Conservation (phyloP, 208 protist species). For the Acanthamoeba royreba region DNA sequence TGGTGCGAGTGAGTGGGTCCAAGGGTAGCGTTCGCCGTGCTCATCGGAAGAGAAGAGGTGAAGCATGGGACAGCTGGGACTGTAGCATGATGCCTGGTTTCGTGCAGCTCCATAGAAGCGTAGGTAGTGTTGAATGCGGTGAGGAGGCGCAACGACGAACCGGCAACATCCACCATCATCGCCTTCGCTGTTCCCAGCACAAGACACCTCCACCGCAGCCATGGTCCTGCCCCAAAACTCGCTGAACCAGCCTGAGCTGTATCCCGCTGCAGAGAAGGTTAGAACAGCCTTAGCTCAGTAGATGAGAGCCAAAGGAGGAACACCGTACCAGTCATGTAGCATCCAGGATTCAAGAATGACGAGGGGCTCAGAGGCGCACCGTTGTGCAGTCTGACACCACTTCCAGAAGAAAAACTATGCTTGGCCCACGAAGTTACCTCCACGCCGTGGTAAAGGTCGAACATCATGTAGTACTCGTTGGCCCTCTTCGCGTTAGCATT, state of each 20-base stretch:
- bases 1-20: too few species aligned
- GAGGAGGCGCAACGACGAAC: background rate
- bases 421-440: background rate
- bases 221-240: background rate
- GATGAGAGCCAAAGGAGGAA: background rate
- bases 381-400: background rate
- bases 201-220: background rate
- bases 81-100: background rate
- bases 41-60: background rate
- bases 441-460: background rate
- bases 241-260: slow-evolving; percentile 19
- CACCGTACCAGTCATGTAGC: background rate
- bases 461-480: slow-evolving; percentile 9
- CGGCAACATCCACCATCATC: slow-evolving; percentile 26
- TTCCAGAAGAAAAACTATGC: background rate
- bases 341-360: background rate
- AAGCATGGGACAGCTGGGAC: background rate
- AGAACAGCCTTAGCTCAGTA: too few species aligned
- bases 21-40: background rate
- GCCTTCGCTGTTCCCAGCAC: background rate
- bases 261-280: background rate
- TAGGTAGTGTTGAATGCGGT: background rate
- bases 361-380: too few species aligned
- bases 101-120: background rate
- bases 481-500: background rate